A percentile compares a stretch with the other conserved stretches of the same genome.
phyloP scores from a whole-genome alignment of 225 moss, liverwort and hornwort species.

The Marchantia paleacea region DNA sequence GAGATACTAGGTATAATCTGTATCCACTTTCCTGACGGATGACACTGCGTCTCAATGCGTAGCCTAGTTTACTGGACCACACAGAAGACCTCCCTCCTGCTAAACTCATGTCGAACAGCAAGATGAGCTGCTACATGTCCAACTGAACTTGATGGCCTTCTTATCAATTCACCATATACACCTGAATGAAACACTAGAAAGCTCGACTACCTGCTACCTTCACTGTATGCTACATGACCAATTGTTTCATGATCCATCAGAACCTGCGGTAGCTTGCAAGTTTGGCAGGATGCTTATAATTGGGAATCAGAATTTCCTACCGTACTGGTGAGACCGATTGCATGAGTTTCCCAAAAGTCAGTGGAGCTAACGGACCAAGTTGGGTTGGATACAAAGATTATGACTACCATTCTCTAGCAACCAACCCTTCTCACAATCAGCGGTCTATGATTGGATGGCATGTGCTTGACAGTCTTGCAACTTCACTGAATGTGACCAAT shows the following conservation, averaged over 20 bases:
- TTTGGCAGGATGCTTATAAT: not conserved
- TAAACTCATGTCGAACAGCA: slow-evolving; percentile 9
- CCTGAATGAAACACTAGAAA: slow-evolving; percentile 6
- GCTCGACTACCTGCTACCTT: slow-evolving; percentile 1
- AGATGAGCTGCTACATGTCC: not conserved
- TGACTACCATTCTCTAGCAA: not conserved
- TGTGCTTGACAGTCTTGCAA: slow-evolving; percentile 18
- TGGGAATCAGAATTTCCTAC: slow-evolving; percentile 3
- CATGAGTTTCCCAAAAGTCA: not conserved
- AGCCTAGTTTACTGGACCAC: not conserved
- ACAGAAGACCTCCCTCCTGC: slow-evolving; percentile 5
- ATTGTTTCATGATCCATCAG: slow-evolving; percentile 5
- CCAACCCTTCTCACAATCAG: slow-evolving; percentile 12
- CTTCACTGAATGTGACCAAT: slow-evolving; percentile 17
- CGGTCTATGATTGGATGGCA: slow-evolving; percentile 2
- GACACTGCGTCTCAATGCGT: not conserved
- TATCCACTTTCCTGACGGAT: slow-evolving; percentile 6
- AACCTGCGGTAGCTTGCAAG: not conserved
- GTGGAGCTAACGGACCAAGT: slow-evolving; percentile 11
- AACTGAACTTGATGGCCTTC: slow-evolving; percentile 1
- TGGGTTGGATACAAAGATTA: not conserved
- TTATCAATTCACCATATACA: not conserved
- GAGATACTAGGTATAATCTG: not conserved
- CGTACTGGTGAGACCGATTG: slow-evolving; percentile 2
- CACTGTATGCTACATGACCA: slow-evolving; percentile 15